A percentile compares a stretch with the other conserved stretches of the same genome.
Evolutionary conservation across 2,329 filamentous ascomycete species (phyloP).

Genomic region (Macrophomina pseudophaseolina): DNA sequence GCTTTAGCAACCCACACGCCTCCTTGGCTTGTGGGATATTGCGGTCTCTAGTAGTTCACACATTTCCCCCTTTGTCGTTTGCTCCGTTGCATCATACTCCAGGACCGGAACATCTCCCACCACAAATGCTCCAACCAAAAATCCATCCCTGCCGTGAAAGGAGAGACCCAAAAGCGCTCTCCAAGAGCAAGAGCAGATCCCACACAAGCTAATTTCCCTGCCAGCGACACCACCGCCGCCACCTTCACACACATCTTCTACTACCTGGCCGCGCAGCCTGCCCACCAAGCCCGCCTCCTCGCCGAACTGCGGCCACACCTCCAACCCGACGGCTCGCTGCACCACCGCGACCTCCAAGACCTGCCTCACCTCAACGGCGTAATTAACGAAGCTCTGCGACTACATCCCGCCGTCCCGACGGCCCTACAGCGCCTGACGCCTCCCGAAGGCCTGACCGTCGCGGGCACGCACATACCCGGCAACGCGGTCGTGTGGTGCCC

Average conservation of each 20-base stretch:
- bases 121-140: no score
- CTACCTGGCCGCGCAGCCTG: slow-evolving; percentile 33
- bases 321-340: slow-evolving; percentile 36
- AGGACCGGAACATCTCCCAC: no score
- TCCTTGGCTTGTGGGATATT: background rate
- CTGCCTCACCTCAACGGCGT: slow-evolving; percentile 44
- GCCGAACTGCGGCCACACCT: slow-evolving; percentile 39
- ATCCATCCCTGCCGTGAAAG: no score
- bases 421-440: slow-evolving; percentile 47
- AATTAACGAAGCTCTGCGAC: slow-evolving; percentile 51
- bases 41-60: no score
- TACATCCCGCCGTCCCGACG: slow-evolving; percentile 48
- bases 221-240: slow-evolving; percentile 28
- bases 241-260: slow-evolving; percentile 16
- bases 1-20: background rate
- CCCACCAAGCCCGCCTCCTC: slow-evolving; percentile 37
- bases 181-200: background rate
- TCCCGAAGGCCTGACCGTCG: slow-evolving; percentile 43
- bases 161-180: slow-evolving; percentile 36
- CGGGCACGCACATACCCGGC: slow-evolving; percentile 41
- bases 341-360: slow-evolving; percentile 28
- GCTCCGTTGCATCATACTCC: no score
- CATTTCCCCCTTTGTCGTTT: no score
- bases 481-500: slow-evolving; percentile 33
- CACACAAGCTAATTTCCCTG: background rate